Conservation (phyloP, 768 basidiomycete species). For the Zangia roseola region DNA sequence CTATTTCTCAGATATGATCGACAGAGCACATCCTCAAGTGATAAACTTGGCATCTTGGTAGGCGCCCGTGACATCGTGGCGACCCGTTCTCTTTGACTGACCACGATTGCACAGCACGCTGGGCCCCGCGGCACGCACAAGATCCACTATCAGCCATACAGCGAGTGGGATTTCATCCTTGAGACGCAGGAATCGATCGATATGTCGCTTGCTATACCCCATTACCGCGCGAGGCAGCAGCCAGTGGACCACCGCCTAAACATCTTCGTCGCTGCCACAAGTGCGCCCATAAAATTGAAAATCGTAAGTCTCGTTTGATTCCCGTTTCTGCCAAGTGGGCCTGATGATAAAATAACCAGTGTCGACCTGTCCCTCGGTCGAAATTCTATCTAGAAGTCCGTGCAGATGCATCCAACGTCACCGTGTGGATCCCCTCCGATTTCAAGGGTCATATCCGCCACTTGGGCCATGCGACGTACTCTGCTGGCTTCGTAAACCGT, state of each 20-base stretch:
- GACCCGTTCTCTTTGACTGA: neutral
- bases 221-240: slow-evolving; percentile 74
- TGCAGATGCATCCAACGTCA: slow-evolving; percentile 66
- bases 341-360: slow-evolving; percentile 37
- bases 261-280: slow-evolving; percentile 59
- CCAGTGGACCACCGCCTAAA: slow-evolving; percentile 70
- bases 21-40: slow-evolving; percentile 26
- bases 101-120: slow-evolving; percentile 18
- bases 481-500: slow-evolving; percentile 71
- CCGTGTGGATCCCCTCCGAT: slow-evolving; percentile 77
- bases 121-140: slow-evolving; percentile 52
- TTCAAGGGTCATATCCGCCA: slow-evolving; percentile 68
- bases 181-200: slow-evolving; percentile 53
- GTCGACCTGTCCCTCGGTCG: slow-evolving; percentile 51
- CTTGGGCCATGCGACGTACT: slow-evolving; percentile 53
- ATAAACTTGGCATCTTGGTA: slow-evolving; percentile 18
- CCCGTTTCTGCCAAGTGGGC: neutral
- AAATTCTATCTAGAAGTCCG: slow-evolving; percentile 65
- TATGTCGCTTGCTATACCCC: slow-evolving; percentile 67
- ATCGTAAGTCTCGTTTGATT: slow-evolving; percentile 49
- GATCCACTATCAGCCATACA: slow-evolving; percentile 59
- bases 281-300: slow-evolving; percentile 63
- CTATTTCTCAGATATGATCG: slow-evolving; percentile 6
- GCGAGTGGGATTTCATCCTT: slow-evolving; percentile 70
- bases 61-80: neutral